Conservation (phyloP, 805 yeast species). For the Cyberlindnera saturnus region DNA sequence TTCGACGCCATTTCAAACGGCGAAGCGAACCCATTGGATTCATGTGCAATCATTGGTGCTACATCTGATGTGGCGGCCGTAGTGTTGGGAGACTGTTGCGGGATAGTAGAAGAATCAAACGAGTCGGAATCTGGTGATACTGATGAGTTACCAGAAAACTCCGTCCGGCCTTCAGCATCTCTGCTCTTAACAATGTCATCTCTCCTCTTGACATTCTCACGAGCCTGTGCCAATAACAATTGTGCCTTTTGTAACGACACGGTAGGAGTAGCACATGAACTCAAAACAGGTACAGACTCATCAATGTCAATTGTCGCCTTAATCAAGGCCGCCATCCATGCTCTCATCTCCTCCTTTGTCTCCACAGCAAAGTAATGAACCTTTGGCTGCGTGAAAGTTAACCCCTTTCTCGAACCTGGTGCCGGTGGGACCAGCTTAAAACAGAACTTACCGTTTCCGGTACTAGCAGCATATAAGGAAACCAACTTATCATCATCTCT, state of each 20-base stretch:
- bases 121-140: constrained; percentile 25
- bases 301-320: constrained; percentile 96
- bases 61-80: constrained; percentile 37
- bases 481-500: constrained; percentile 79
- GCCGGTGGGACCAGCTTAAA: constrained; percentile 95
- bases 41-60: constrained; percentile 19
- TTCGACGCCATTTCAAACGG: constrained; percentile 67
- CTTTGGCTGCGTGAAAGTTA: constrained; percentile 93
- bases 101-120: constrained; percentile 19
- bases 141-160: constrained; percentile 26
- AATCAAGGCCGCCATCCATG: constrained; percentile 92
- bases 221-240: constrained; percentile 73
- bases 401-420: constrained; percentile 92
- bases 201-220: constrained; percentile 63
- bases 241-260: constrained; percentile 84
- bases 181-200: constrained; percentile 26
- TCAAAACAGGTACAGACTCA: constrained; percentile 84
- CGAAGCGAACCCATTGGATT: constrained; percentile 50
- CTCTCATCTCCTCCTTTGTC: constrained; percentile 82
- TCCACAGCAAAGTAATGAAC: constrained; percentile 96
- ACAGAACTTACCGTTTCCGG: constrained; percentile 91
- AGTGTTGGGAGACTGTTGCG: constrained; percentile 26
- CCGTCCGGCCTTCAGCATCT: constrained; percentile 12
- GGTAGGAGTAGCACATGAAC: constrained; percentile 94
- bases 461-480: constrained; percentile 84